These are phyloP conservation scores for Ampelocalamus luodianensis DNA, from an alignment of 176 grass and related monocot genomes.

Conservation along the genomic window DNA sequence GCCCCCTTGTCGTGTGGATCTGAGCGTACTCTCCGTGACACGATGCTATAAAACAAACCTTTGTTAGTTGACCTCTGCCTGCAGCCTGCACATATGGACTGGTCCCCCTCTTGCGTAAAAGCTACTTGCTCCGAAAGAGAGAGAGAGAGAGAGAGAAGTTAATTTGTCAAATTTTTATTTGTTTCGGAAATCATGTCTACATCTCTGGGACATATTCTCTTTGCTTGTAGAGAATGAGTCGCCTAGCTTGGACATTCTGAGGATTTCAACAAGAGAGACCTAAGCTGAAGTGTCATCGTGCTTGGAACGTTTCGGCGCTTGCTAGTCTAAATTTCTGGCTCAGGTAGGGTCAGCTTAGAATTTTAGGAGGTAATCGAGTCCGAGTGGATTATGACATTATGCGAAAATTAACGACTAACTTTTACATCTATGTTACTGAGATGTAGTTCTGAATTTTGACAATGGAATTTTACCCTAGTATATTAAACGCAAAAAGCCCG, in stretches of 20 bases:
- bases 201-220: slow-evolving; percentile 26
- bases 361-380: neutral
- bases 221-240: slow-evolving; percentile 31
- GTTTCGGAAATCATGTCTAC: slow-evolving; percentile 20
- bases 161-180: neutral
- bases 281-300: neutral
- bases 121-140: neutral
- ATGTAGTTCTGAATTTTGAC: neutral
- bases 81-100: slow-evolving; percentile 20
- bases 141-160: neutral
- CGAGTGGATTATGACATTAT: neutral
- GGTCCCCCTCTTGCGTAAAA: neutral
- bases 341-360: neutral
- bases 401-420: neutral
- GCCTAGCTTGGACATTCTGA: slow-evolving; percentile 32
- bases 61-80: slow-evolving; percentile 60
- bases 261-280: slow-evolving; percentile 5
- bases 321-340: neutral
- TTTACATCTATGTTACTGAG: neutral
- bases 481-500: neutral
- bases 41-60: slow-evolving; percentile 40
- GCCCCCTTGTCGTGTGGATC: slow-evolving; percentile 56
- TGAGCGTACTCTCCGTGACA: slow-evolving; percentile 48
- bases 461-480: neutral
- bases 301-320: neutral